A percentile compares a stretch with the other conserved stretches of the same genome.
Evolutionary conservation across 2,329 filamentous ascomycete species (phyloP).

Genomic region (Calonectria naviculata): DNA sequence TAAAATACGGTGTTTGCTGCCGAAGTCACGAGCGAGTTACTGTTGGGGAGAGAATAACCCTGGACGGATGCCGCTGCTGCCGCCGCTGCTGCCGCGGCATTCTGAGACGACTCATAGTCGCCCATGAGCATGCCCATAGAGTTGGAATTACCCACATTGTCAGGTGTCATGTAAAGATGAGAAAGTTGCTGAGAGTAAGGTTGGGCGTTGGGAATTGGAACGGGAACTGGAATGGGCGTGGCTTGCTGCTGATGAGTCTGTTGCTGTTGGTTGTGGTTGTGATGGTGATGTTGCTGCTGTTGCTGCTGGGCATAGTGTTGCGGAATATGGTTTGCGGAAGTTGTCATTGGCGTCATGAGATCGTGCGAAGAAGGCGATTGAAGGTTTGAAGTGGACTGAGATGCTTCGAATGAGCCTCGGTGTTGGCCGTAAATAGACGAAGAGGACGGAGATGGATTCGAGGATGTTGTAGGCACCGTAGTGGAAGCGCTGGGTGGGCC

Average conservation of each 20-base stretch:
- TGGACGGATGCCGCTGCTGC: slow-evolving; percentile 18
- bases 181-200: slow-evolving; percentile 25
- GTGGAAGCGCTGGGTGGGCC: background rate
- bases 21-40: slow-evolving; percentile 7
- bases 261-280: background rate
- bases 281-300: slow-evolving; percentile 9
- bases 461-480: background rate
- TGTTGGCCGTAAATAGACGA: slow-evolving; percentile 28
- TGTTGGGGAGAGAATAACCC: slow-evolving; percentile 27
- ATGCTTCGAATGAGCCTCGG: slow-evolving; percentile 21
- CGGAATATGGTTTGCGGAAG: slow-evolving; percentile 4
- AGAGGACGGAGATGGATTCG: slow-evolving; percentile 27
- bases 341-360: slow-evolving; percentile 27
- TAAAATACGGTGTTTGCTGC: slow-evolving; percentile 14
- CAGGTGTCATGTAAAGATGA: slow-evolving; percentile 23
- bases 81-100: background rate
- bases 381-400: slow-evolving; percentile 16
- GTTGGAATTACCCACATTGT: slow-evolving; percentile 14
- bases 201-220: slow-evolving; percentile 33
- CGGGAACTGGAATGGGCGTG: background rate
- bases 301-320: slow-evolving; percentile 22
- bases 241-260: slow-evolving; percentile 25
- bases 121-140: slow-evolving; percentile 54
- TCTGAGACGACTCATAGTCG: slow-evolving; percentile 49
- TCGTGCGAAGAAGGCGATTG: slow-evolving; percentile 27